Percentiles rank a stretch among this genome's conserved stretches.
phyloP scores from a whole-genome alignment of 129 eudicot species.

The Helianthus tuberosus region DNA sequence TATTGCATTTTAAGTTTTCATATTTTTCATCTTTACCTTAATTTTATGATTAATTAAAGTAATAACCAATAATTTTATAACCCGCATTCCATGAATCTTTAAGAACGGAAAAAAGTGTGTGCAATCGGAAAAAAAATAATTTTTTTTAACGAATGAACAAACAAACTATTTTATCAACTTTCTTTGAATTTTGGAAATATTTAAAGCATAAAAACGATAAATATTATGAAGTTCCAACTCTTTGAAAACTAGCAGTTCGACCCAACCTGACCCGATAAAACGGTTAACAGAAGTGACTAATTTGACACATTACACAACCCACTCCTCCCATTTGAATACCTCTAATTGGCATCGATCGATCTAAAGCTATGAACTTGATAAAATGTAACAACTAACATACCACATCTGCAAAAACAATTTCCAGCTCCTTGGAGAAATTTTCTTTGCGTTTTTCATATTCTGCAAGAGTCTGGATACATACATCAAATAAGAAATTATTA shows the following conservation, averaged over 20 bases:
- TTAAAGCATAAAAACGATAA: neutral
- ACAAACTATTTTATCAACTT: neutral
- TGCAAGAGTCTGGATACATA: slow-evolving; percentile 73
- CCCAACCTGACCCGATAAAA: neutral
- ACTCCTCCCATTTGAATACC: neutral
- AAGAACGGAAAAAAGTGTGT: neutral
- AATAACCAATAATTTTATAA: neutral
- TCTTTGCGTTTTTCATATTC: slow-evolving; percentile 84
- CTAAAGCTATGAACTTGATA: neutral
- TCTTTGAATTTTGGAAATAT: neutral
- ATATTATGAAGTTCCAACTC: neutral
- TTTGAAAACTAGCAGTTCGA: neutral
- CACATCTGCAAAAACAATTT: slow-evolving; percentile 93
- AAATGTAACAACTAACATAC: slow-evolving; percentile 47
- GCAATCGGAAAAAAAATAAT: neutral
- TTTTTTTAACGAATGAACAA: neutral
- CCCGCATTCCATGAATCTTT: neutral
- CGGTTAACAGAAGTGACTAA: neutral
- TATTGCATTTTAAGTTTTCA: neutral
- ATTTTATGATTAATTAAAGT: neutral
- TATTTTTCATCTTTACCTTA: neutral
- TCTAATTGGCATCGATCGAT: neutral
- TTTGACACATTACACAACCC: neutral
- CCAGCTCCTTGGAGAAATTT: slow-evolving; percentile 90
- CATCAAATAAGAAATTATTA: neutral